Percentiles rank a stretch among this genome's conserved stretches.
Evolutionary conservation across 2,329 filamentous ascomycete species (phyloP).

Genomic region (Penicillium sclerotigenum): DNA sequence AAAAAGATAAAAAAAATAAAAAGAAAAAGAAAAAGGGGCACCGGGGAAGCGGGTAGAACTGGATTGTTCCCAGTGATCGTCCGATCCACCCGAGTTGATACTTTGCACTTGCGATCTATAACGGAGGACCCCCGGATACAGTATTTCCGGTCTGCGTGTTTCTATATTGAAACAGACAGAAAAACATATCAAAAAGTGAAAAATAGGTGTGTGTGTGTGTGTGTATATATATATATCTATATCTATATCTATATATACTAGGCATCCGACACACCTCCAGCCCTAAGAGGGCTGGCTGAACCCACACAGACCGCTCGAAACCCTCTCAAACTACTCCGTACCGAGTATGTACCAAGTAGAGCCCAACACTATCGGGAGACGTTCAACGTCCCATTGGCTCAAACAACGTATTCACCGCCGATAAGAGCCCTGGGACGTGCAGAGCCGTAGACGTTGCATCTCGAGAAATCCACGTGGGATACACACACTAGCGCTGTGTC

Average conservation of each 20-base stretch:
- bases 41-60: constrained; percentile 15
- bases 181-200: background rate
- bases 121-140: too few species aligned
- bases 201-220: too few species aligned
- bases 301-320: background rate
- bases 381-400: background rate
- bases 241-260: too few species aligned
- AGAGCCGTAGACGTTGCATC: constrained; percentile 7
- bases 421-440: constrained; percentile 4
- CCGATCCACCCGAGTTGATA: constrained; percentile 14
- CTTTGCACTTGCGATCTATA: constrained; percentile 7
- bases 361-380: background rate
- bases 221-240: too few species aligned
- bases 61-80: constrained; percentile 12
- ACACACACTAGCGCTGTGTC: background rate
- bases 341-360: background rate
- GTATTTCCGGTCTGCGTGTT: background rate
- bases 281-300: background rate
- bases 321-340: background rate
- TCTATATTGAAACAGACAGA: background rate
- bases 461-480: constrained; percentile 19
- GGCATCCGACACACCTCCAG: background rate
- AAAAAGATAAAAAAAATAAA: too few species aligned
- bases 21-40: background rate
- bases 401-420: constrained; percentile 12